A percentile compares a stretch with the other conserved stretches of the same genome.
Conservation (phyloP, 192 early-diverging fungal species). For the Coemansia sp. region DNA sequence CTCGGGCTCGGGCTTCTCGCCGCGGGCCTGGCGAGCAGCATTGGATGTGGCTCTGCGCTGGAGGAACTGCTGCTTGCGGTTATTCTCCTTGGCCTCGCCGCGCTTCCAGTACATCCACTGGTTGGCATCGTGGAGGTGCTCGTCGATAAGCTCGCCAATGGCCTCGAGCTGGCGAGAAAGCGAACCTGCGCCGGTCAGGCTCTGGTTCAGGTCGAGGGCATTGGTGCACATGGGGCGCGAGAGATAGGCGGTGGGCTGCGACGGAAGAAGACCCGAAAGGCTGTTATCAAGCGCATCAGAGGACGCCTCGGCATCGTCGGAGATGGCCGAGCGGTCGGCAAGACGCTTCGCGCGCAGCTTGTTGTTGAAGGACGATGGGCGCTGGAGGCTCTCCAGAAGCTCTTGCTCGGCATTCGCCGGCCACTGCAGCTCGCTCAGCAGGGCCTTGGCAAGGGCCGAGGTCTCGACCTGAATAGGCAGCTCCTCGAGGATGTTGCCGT, state of each 20-base stretch:
- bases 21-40: constrained; percentile 59
- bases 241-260: constrained; percentile 41
- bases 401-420: constrained; percentile 51
- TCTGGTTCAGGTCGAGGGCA: constrained; percentile 70
- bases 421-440: constrained; percentile 69
- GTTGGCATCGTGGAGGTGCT: constrained; percentile 85
- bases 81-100: constrained; percentile 81
- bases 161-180: constrained; percentile 61
- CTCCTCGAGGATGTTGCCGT: constrained; percentile 85
- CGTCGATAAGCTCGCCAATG: constrained; percentile 88
- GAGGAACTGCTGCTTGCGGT: constrained; percentile 62
- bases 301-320: constrained; percentile 51
- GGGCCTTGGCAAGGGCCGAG: constrained; percentile 72
- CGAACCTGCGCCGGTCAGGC: constrained; percentile 21
- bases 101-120: constrained; percentile 96
- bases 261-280: constrained; percentile 47
- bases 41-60: constrained; percentile 73
- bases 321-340: constrained; percentile 63
- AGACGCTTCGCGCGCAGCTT: constrained; percentile 55
- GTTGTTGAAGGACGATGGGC: constrained; percentile 55
- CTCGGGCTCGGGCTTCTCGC: constrained; percentile 72
- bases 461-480: constrained; percentile 86
- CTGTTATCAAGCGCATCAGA: constrained; percentile 28
- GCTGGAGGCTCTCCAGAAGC: constrained; percentile 67
- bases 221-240: constrained; percentile 60